Base-by-base conservation (phyloP, 768 basidiomycete genomes). In the Hortiboletus flavorubellus region DNA sequence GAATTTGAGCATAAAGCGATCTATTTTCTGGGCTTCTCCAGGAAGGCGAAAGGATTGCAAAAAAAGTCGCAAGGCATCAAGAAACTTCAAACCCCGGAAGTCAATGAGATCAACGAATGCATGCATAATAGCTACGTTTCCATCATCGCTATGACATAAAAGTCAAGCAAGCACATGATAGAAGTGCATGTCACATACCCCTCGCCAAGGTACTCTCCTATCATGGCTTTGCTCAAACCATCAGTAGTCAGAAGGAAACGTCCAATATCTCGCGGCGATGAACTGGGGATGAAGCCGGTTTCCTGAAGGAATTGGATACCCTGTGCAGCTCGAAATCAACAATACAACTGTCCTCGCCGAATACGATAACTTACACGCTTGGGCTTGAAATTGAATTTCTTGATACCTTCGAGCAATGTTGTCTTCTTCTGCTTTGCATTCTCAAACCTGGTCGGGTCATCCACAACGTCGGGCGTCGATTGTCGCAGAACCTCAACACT, bases 331-430 rank as follows among this genome's bases (percentile, higher is more conserved):
- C 49, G 23, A 58, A 52, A 51, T 55, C 11, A 58, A 16, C 29
- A 16, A 23, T 9, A 33, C 9, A 18, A 18, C 35, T 31, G 37
- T 34, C 23, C 38, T n/a, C 18, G 15, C 49, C 29, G 68, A 38
- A 7, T 29, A 14, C 29, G 8, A 37, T 38, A 35, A 72, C 86
- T 44, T 65, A 95, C 94, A 62, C 86, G 83, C 73, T 98, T 98
- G n/a, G 96, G 95, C 73, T 97, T 98, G 78, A 88, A 93, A 69
- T 98, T 98, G 73, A 99, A 99, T 72, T 93, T 93, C 72, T 89
- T 94, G 72, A 98, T 90, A 29, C 97, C 97, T 68, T 98, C 96
- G 38, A 94, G 74, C 30, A 98, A 71, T 0, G 89, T 95, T 34
- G 92, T 98, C 75, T 99, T 99, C 74, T 91, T 89, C 74, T 93